phyloP scores from a whole-genome alignment of 2,329 filamentous ascomycete species.

The Pseudogymnoascus sp. region DNA sequence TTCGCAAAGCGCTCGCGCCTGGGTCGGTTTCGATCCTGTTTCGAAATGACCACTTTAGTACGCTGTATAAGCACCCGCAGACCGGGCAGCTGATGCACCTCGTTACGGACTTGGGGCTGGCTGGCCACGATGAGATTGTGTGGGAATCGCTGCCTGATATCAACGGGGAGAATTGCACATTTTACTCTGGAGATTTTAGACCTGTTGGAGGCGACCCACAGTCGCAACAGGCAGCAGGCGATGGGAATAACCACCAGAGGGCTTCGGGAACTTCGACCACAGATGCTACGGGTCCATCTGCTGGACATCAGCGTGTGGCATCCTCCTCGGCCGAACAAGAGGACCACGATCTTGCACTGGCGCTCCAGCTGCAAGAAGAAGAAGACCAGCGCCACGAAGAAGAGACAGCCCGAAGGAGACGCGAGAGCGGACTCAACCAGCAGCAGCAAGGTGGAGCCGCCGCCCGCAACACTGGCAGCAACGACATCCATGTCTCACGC shows the following conservation, averaged over 20 bases:
- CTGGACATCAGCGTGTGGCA: background rate
- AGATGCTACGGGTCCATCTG: background rate
- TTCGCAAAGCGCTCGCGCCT: constrained; percentile 61
- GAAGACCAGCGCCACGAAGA: constrained; percentile 71
- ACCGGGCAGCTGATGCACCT: constrained; percentile 70
- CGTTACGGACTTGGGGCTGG: constrained; percentile 89
- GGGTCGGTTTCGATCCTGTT: constrained; percentile 87
- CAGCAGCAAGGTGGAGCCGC: constrained; percentile 47
- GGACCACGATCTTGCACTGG: constrained; percentile 77
- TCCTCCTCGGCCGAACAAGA: constrained; percentile 51
- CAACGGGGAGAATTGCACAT: constrained; percentile 72
- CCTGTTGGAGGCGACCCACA: constrained; percentile 55
- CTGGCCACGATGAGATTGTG: constrained; percentile 79
- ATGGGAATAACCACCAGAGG: constrained; percentile 31
- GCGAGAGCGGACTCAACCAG: constrained; percentile 62
- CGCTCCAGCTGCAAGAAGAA: constrained; percentile 88
- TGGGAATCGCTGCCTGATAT: constrained; percentile 93
- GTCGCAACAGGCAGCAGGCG: background rate
- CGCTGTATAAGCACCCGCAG: constrained; percentile 78
- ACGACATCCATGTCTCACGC: constrained; percentile 24
- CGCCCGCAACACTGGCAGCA: constrained; percentile 12
- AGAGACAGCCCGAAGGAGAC: constrained; percentile 51
- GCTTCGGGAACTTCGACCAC: background rate
- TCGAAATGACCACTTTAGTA: constrained; percentile 95
- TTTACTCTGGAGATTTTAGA: constrained; percentile 85